Conservation (phyloP, 106 monocot genomes). For the Hemerocallis citrina region DNA sequence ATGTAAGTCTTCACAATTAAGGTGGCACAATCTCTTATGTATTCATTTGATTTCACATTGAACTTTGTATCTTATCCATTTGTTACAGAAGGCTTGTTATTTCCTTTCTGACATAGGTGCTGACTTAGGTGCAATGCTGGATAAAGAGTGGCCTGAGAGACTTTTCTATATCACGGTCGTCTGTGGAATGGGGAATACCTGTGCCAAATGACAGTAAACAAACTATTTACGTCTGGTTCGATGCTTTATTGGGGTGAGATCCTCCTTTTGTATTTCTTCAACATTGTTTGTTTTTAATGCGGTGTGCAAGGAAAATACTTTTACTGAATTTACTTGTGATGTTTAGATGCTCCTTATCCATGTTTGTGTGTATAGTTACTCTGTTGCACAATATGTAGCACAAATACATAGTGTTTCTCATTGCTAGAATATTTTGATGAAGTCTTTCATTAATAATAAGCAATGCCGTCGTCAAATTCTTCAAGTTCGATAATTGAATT, state of each 20-base stretch:
- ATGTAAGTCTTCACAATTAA: not conserved
- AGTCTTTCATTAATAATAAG: not conserved
- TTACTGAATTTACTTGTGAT: not conserved
- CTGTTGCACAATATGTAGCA: not conserved
- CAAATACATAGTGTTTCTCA: not conserved
- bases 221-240: constrained; percentile 99
- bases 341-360: not conserved
- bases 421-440: not conserved
- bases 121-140: constrained; percentile 87
- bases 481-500: not conserved
- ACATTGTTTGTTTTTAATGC: not conserved
- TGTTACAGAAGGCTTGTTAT: not conserved
- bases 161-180: constrained; percentile 93
- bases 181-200: constrained; percentile 97
- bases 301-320: not conserved
- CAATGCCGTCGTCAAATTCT: too few relatives aligned
- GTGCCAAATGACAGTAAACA: constrained; percentile 84
- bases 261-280: constrained; percentile 8
- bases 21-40: not conserved
- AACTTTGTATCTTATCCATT: not conserved
- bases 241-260: constrained; percentile 90
- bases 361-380: not conserved
- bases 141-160: constrained; percentile 83
- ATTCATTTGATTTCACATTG: not conserved
- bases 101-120: constrained; percentile 8